phyloP scores from a whole-genome alignment of 768 basidiomycete genomes.

The Suillus lakei region DNA sequence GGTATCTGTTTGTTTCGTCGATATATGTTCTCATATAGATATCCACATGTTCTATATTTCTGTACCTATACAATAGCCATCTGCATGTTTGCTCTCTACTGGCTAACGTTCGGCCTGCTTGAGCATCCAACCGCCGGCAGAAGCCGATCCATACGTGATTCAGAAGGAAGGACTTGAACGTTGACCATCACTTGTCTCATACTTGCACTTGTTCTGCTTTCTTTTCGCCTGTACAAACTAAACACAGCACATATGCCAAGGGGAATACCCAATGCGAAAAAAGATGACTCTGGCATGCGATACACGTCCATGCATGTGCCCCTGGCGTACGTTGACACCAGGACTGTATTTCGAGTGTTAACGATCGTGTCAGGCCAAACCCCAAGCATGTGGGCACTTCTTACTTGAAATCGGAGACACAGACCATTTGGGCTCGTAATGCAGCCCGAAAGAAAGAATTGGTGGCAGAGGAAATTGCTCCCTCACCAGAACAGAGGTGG shows the following conservation, averaged over 20 bases:
- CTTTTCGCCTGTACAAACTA: neutral
- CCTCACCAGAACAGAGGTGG: constrained; percentile 54
- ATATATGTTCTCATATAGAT: constrained; percentile 18
- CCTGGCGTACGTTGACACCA: constrained; percentile 53
- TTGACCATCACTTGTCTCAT: neutral
- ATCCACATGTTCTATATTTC: constrained; percentile 18
- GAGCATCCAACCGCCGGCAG: neutral
- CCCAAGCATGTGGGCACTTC: constrained; percentile 80
- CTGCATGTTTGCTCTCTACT: neutral
- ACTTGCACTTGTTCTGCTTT: neutral
- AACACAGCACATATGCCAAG: constrained; percentile 61
- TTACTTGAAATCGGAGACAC: constrained; percentile 78
- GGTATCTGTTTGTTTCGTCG: neutral
- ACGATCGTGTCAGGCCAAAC: constrained; percentile 56
- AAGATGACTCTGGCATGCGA: constrained; percentile 81
- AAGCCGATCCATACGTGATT: constrained; percentile 5
- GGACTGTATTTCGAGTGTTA: constrained; percentile 13
- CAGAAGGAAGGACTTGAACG: neutral
- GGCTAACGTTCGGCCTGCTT: neutral
- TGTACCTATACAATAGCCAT: constrained; percentile 23
- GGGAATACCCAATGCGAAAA: constrained; percentile 79
- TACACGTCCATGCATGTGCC: constrained; percentile 86
- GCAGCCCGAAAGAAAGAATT: constrained; percentile 56
- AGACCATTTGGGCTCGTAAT: constrained; percentile 77
- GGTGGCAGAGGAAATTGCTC: constrained; percentile 41